phyloP scores from a whole-genome alignment of 176 grass and related monocot species.

The Musa acuminata region DNA sequence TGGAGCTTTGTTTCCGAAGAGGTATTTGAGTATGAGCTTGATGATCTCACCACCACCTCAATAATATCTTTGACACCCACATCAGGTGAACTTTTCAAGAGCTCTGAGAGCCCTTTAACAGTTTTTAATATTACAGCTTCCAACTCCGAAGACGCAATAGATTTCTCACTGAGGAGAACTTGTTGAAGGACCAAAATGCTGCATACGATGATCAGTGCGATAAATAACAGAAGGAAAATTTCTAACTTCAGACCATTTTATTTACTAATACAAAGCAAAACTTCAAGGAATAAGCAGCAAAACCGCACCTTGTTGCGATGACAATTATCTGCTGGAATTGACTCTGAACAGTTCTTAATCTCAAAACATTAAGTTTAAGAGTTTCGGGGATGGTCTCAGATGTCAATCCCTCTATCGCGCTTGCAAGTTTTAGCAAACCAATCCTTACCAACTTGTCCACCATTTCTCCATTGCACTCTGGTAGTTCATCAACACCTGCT shows the following conservation, averaged over 20 bases:
- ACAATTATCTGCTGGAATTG: conserved; percentile 81
- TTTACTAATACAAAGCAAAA: background rate
- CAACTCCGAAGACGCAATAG: conserved; percentile 20
- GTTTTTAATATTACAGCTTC: conserved; percentile 41
- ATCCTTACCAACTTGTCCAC: conserved; percentile 64
- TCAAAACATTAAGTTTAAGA: conserved; percentile 55
- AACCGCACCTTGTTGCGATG: conserved; percentile 55
- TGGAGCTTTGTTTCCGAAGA: conserved; percentile 30
- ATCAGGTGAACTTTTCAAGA: conserved; percentile 45
- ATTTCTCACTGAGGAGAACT: conserved; percentile 59
- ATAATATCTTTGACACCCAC: conserved; percentile 53
- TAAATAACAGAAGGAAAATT: background rate
- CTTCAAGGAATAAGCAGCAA: background rate
- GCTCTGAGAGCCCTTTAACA: conserved; percentile 32
- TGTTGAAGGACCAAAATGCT: conserved; percentile 82
- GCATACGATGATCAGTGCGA: background rate
- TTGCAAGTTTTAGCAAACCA: conserved; percentile 62
- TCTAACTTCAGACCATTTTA: conserved; percentile 2
- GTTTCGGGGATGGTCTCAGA: conserved; percentile 59
- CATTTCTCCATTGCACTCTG: conserved; percentile 71
- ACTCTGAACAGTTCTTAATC: conserved; percentile 60
- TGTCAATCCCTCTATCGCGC: conserved; percentile 52
- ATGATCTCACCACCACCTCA: conserved; percentile 40
- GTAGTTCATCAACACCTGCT: conserved; percentile 31
- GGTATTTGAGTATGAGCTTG: conserved; percentile 12